Percentiles rank a stretch among this genome's conserved stretches.
phyloP scores from a whole-genome alignment of 257 asterid genomes.

The Verbena officinalis region DNA sequence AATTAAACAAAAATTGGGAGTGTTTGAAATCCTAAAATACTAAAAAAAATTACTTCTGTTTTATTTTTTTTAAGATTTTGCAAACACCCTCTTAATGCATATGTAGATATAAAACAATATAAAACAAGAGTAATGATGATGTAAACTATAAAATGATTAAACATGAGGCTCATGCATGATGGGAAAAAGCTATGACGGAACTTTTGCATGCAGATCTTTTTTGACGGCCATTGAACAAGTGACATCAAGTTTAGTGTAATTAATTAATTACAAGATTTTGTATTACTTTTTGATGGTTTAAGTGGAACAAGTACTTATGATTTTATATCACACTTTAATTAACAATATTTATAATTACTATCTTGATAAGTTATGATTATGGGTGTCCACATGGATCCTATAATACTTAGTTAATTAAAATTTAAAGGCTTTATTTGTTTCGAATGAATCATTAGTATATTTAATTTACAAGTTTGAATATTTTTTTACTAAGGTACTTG shows the following conservation, averaged over 20 bases:
- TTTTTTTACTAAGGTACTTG: no score
- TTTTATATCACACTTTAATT: constrained; percentile 23
- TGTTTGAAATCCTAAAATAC: no score
- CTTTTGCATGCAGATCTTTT: constrained; percentile 37
- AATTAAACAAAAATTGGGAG: no score
- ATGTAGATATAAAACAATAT: no score
- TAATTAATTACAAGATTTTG: constrained; percentile 8
- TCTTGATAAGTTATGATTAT: constrained; percentile 19
- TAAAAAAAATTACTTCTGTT: no score
- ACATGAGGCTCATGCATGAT: background rate
- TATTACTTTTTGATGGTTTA: constrained; percentile 11
- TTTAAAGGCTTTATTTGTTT: background rate
- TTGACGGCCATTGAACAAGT: constrained; percentile 31
- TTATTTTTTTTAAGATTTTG: no score
- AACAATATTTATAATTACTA: constrained; percentile 6
- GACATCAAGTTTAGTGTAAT: constrained; percentile 29
- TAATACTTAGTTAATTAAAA: no score
- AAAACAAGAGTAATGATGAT: constrained; percentile 6
- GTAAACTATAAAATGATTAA: constrained; percentile 6
- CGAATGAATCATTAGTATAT: background rate
- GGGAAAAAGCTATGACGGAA: constrained; percentile 15
- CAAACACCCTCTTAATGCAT: no score
- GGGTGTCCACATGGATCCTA: background rate
- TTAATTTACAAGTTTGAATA: background rate
- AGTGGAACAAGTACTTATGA: constrained; percentile 29